A percentile compares a stretch with the other conserved stretches of the same genome.
phyloP scores from a whole-genome alignment of 441 rosid genomes.

The Viola pubescens region DNA sequence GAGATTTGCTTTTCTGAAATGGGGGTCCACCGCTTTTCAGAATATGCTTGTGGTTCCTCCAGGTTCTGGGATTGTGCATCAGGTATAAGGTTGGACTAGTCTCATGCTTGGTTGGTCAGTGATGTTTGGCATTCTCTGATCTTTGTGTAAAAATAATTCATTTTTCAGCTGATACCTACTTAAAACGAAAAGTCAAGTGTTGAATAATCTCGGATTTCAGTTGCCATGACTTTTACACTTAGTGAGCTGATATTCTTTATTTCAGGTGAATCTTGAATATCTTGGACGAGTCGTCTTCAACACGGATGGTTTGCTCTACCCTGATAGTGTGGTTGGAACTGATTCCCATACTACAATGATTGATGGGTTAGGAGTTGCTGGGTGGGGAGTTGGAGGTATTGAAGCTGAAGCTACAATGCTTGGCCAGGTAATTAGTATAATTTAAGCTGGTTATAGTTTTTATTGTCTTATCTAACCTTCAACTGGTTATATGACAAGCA shows the following conservation, averaged over 20 bases:
- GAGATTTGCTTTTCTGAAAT: slow-evolving; percentile 94
- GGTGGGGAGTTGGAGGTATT: slow-evolving; percentile 99
- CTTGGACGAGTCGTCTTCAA: slow-evolving; percentile 97
- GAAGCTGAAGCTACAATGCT: slow-evolving; percentile 99
- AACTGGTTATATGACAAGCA: no score
- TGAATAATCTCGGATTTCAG: background rate
- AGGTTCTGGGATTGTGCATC: slow-evolving; percentile 98
- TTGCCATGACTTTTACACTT: background rate
- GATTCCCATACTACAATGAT: slow-evolving; percentile 99
- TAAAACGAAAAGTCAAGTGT: background rate
- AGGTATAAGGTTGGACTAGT: slow-evolving; percentile 40
- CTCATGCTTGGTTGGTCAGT: background rate
- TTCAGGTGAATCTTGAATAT: slow-evolving; percentile 95
- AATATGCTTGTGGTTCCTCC: slow-evolving; percentile 99
- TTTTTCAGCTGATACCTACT: slow-evolving; percentile 7
- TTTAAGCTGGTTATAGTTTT: background rate
- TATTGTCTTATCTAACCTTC: no score
- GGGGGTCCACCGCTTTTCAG: slow-evolving; percentile 91
- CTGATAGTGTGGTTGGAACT: slow-evolving; percentile 98
- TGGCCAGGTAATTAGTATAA: slow-evolving; percentile 69
- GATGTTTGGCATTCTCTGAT: background rate
- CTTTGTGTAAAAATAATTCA: background rate
- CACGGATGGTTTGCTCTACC: slow-evolving; percentile 64
- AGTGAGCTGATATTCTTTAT: slow-evolving; percentile 18
- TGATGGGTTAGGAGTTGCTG: slow-evolving; percentile 98